Evolutionary conservation across 768 basidiomycete species (phyloP).

Genomic region (Suillus variegatus): DNA sequence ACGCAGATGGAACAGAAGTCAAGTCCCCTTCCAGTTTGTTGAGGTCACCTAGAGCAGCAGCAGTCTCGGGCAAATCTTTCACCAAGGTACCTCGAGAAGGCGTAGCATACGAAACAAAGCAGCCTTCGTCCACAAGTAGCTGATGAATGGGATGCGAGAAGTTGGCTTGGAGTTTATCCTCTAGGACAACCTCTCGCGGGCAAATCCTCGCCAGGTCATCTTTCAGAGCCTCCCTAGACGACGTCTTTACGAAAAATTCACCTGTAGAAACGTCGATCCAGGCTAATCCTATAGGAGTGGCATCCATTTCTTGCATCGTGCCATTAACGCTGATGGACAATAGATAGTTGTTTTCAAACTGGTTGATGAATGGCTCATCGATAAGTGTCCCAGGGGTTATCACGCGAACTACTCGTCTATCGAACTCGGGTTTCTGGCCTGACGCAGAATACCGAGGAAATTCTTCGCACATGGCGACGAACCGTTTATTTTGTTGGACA

Average conservation of each 20-base stretch:
- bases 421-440: slow-evolving; percentile 62
- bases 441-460: slow-evolving; percentile 53
- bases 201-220: slow-evolving; percentile 82
- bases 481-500: slow-evolving; percentile 79
- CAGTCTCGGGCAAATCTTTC: slow-evolving; percentile 1
- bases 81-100: slow-evolving; percentile 5
- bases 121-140: slow-evolving; percentile 54
- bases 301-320: slow-evolving; percentile 3
- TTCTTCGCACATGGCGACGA: slow-evolving; percentile 94
- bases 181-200: slow-evolving; percentile 82
- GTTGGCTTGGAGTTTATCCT: slow-evolving; percentile 37
- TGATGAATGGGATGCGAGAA: slow-evolving; percentile 48
- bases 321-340: slow-evolving; percentile 54
- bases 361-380: slow-evolving; percentile 86
- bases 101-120: slow-evolving; percentile 52
- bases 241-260: slow-evolving; percentile 81
- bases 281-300: slow-evolving; percentile 62
- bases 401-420: slow-evolving; percentile 81
- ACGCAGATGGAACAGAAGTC: slow-evolving; percentile 17
- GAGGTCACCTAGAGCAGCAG: slow-evolving; percentile 19
- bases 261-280: slow-evolving; percentile 97
- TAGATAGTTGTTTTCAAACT: slow-evolving; percentile 88
- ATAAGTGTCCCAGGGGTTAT: slow-evolving; percentile 94
- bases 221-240: slow-evolving; percentile 54
- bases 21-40: slow-evolving; percentile 15